Percentiles rank a stretch among this genome's conserved stretches.
Conservation (phyloP, 2,329 filamentous ascomycete genomes). For the Trichoderma arundinaceum region DNA sequence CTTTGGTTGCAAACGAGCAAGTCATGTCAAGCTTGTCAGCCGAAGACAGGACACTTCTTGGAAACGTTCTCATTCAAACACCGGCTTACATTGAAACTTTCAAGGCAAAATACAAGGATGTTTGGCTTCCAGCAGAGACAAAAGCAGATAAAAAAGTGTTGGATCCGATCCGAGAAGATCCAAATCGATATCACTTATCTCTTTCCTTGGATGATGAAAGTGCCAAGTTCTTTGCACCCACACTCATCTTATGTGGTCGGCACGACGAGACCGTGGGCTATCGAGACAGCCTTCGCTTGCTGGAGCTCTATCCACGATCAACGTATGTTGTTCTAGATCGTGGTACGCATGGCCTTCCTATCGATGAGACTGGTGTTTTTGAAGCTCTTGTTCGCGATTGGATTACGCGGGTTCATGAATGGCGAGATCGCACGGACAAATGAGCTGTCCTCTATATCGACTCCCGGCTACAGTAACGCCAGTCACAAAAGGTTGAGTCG, state of each 20-base stretch:
- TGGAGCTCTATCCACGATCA: slow-evolving; percentile 31
- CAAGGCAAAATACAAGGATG: slow-evolving; percentile 21
- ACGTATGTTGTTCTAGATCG: slow-evolving; percentile 31
- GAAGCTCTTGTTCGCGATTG: slow-evolving; percentile 32
- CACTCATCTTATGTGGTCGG: slow-evolving; percentile 31
- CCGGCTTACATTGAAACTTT: slow-evolving; percentile 22
- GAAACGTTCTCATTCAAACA: slow-evolving; percentile 30
- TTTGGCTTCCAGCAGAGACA: slow-evolving; percentile 19
- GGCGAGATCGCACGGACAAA: slow-evolving; percentile 18
- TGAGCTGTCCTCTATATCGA: slow-evolving; percentile 15
- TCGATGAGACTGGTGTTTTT: slow-evolving; percentile 32
- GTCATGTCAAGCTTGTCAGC: slow-evolving; percentile 22
- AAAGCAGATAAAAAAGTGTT: slow-evolving; percentile 4
- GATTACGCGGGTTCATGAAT: slow-evolving; percentile 30
- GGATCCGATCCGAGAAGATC: slow-evolving; percentile 27
- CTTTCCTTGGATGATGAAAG: slow-evolving; percentile 6
- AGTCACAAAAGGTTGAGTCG: too few relatives aligned
- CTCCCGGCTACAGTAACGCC: not conserved
- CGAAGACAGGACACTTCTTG: slow-evolving; percentile 26
- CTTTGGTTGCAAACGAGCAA: slow-evolving; percentile 25
- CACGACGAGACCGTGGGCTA: slow-evolving; percentile 31
- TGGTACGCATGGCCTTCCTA: slow-evolving; percentile 30
- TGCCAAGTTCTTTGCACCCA: slow-evolving; percentile 28
- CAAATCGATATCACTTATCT: slow-evolving; percentile 28
- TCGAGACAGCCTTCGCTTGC: slow-evolving; percentile 30